Evolutionary conservation across 257 asterid species (phyloP).

Genomic region (Gentiana macrophylla): DNA sequence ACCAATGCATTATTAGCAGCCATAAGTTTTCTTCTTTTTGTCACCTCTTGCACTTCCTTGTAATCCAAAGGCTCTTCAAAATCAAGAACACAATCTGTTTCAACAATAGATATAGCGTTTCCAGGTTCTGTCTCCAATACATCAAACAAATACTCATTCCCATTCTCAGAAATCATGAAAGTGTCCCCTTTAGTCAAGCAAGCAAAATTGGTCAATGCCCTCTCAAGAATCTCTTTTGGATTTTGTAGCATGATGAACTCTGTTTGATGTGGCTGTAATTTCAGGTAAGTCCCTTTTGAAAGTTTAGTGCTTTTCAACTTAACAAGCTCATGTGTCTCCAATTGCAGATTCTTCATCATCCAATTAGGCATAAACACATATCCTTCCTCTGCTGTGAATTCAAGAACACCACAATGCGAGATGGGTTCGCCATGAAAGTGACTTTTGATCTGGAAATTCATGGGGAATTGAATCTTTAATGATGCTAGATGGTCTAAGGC

Average conservation of each 20-base stretch:
- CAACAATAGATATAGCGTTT: constrained; percentile 8
- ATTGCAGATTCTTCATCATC: constrained; percentile 13
- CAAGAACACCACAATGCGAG: too few species aligned
- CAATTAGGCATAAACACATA: constrained; percentile 10
- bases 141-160: constrained; percentile 3
- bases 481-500: too few species aligned
- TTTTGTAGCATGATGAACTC: too few species aligned
- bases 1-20: not conserved
- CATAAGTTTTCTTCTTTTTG: not conserved
- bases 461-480: too few species aligned
- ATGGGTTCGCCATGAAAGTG: too few species aligned
- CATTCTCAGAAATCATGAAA: constrained; percentile 1
- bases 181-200: constrained; percentile 17
- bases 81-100: constrained; percentile 17
- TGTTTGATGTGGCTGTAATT: too few species aligned
- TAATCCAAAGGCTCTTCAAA: constrained; percentile 13
- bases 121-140: constrained; percentile 8
- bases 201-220: constrained; percentile 4
- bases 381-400: too few species aligned
- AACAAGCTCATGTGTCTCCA: too few species aligned
- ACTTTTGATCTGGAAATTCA: too few species aligned
- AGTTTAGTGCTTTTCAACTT: too few species aligned
- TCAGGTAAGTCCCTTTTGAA: too few species aligned
- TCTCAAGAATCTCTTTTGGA: constrained; percentile 8
- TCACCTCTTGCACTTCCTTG: constrained; percentile 1